Conservation (phyloP, 148 eudicot genomes). For the Limonium bicolor region DNA sequence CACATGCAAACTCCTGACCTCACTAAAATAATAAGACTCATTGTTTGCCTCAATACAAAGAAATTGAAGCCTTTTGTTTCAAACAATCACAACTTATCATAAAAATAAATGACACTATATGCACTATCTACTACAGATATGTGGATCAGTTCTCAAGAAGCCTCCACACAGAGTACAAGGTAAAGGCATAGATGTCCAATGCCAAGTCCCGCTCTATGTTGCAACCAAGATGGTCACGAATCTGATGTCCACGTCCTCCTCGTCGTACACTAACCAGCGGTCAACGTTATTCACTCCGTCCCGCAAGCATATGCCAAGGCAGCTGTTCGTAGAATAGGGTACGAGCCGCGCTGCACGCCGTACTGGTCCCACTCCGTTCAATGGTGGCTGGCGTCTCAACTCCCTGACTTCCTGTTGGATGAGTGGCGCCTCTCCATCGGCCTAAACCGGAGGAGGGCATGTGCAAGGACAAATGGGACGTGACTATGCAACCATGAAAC, state of each 20-base stretch:
- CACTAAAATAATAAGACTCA: too few species aligned
- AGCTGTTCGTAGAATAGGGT: slow-evolving; percentile 28
- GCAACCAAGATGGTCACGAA: slow-evolving; percentile 38
- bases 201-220: slow-evolving; percentile 62
- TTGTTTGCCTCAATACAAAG: too few species aligned
- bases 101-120: too few species aligned
- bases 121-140: slow-evolving; percentile 40
- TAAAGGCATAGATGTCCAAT: slow-evolving; percentile 56
- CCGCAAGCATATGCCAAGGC: slow-evolving; percentile 24
- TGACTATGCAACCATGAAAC: too few species aligned
- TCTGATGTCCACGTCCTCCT: slow-evolving; percentile 13
- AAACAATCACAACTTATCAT: too few species aligned
- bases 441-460: slow-evolving; percentile 12
- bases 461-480: too few species aligned
- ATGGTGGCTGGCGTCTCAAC: slow-evolving; percentile 26
- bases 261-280: neutral
- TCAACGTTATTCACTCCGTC: slow-evolving; percentile 35
- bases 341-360: slow-evolving; percentile 29
- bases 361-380: slow-evolving; percentile 53
- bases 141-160: slow-evolving; percentile 53
- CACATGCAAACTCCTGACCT: too few species aligned
- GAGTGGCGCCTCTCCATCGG: slow-evolving; percentile 45
- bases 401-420: slow-evolving; percentile 36
- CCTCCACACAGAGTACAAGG: slow-evolving; percentile 47
- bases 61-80: too few species aligned